Conservation (phyloP, 1,139 yeast genomes). For the Saccharomyces hybrid region DNA sequence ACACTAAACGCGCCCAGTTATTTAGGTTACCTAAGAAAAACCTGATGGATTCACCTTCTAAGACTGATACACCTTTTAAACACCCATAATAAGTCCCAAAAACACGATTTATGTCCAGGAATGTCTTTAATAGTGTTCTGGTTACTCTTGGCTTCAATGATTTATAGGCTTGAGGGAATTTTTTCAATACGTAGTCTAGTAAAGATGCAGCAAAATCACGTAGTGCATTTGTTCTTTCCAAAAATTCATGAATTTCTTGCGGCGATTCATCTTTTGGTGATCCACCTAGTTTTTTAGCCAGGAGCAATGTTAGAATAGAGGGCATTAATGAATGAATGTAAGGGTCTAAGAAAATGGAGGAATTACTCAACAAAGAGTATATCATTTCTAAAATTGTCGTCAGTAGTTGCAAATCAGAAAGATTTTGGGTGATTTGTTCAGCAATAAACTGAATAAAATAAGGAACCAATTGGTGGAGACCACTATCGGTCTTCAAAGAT, state of each 20-base stretch:
- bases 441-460: conserved; percentile 94
- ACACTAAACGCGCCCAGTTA: conserved; percentile 64
- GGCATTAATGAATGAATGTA: conserved; percentile 97
- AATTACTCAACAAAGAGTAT: conserved; percentile 75
- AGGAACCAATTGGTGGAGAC: conserved; percentile 92
- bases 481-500: conserved; percentile 85
- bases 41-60: conserved; percentile 85
- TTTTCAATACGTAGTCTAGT: conserved; percentile 63
- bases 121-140: conserved; percentile 82
- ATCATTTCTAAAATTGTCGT: conserved; percentile 86
- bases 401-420: conserved; percentile 62
- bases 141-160: conserved; percentile 91
- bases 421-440: conserved; percentile 86
- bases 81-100: conserved; percentile 92
- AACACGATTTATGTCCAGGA: conserved; percentile 67
- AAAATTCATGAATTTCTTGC: conserved; percentile 15
- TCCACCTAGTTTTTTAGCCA: conserved; percentile 86
- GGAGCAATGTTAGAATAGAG: conserved; percentile 75
- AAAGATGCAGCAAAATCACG: conserved; percentile 86
- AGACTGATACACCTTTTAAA: conserved; percentile 68
- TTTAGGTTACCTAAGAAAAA: conserved; percentile 78
- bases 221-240: conserved; percentile 47
- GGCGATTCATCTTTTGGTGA: conserved; percentile 16
- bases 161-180: conserved; percentile 80
- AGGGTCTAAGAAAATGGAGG: conserved; percentile 85